phyloP scores from a whole-genome alignment of 306 rosid genomes.

The Pachyrhizus erosus region DNA sequence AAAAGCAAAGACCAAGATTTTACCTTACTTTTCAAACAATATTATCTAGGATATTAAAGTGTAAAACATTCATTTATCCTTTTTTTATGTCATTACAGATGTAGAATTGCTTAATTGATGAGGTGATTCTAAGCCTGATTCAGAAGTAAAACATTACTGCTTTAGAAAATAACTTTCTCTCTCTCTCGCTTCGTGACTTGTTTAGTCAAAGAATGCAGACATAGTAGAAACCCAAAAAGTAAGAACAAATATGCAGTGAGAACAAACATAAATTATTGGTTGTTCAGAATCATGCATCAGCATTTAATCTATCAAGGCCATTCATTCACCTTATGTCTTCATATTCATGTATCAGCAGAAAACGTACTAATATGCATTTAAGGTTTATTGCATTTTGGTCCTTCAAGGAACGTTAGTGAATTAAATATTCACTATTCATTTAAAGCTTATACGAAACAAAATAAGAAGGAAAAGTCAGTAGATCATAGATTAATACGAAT shows the following conservation, averaged over 20 bases:
- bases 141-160: slow-evolving; percentile 4
- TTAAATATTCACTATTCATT: not conserved
- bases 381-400: no score
- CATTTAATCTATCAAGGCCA: slow-evolving; percentile 1
- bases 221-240: no score
- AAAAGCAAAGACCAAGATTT: slow-evolving; percentile 19
- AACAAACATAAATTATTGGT: no score
- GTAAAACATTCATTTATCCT: not conserved
- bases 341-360: slow-evolving; percentile 22
- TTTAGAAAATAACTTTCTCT: not conserved
- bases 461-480: not conserved
- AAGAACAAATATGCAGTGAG: no score
- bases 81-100: not conserved
- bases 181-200: no score
- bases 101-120: not conserved
- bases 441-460: not conserved
- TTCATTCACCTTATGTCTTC: not conserved
- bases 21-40: not conserved
- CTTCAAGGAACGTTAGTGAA: no score
- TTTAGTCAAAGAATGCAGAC: no score
- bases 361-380: no score
- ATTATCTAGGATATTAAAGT: not conserved
- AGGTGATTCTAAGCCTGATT: slow-evolving; percentile 18
- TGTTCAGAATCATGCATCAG: not conserved
- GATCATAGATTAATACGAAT: not conserved